These are phyloP conservation scores for Chaetomium sp. DNA, from an alignment of 2,329 filamentous ascomycete genomes.

Conservation along the genomic window DNA sequence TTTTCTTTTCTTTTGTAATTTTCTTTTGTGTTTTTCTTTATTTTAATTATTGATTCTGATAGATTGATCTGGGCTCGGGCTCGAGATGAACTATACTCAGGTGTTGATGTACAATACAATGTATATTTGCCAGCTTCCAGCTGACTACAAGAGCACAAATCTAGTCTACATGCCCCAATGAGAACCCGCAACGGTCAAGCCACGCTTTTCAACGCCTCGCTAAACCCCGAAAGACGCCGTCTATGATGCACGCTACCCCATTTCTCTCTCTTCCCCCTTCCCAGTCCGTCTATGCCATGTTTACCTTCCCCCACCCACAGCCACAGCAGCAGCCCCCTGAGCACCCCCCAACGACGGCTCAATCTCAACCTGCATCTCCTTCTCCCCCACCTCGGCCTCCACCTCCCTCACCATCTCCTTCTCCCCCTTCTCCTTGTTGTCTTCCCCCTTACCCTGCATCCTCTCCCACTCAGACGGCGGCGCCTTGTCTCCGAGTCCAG, in stretches of 20 bases:
- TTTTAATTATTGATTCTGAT: background rate
- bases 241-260: background rate
- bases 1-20: background rate
- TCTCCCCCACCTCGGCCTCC: slow-evolving; percentile 14
- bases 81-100: no score
- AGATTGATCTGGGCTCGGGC: background rate
- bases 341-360: slow-evolving; percentile 15
- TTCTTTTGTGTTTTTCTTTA: background rate
- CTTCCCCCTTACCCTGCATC: background rate
- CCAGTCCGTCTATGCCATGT: background rate
- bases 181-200: background rate
- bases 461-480: slow-evolving; percentile 18
- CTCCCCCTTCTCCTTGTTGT: background rate
- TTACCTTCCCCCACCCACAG: background rate
- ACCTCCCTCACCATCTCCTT: background rate
- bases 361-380: slow-evolving; percentile 19
- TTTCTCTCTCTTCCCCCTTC: no score
- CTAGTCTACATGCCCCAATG: background rate
- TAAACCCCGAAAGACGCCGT: background rate
- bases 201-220: background rate
- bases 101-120: background rate
- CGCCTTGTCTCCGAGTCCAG: slow-evolving; percentile 39
- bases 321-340: slow-evolving; percentile 1
- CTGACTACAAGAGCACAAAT: background rate
- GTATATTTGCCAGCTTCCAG: background rate